Base-by-base conservation (phyloP, 495 filamentous ascomycete species). In the Elasticomyces elasticus region DNA sequence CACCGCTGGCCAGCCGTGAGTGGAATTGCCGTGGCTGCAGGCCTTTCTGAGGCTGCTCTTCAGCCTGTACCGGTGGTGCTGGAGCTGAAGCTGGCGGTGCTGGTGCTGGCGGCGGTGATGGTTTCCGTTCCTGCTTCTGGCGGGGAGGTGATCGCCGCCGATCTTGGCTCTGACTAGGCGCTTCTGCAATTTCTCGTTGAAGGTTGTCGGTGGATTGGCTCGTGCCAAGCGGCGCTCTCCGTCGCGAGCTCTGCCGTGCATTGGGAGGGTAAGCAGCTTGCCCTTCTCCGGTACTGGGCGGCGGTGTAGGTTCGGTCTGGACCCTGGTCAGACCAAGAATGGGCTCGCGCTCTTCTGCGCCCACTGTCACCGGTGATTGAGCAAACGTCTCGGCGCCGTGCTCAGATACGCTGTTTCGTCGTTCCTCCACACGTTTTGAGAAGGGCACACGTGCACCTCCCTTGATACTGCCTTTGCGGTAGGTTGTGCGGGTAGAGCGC, bases 401-500 rank as follows among this genome's bases (percentile, higher is more conserved):
- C 10, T 37, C 28, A 7, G 48, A 26, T 20, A 35, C 52, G 20
- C 35, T 33, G 9, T 61, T 52, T 31, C 58, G 52, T 28, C 58
- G 52, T 15, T 52, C 28, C 22, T 56, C 47, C 37, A 80, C 72
- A 51, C 92, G 76, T 67, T 86, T 92, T 0, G 88, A 84, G 58
- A 87, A 86, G 24, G 85, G 82, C 5, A 79, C 76, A 48, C 83
- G 76, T 61, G 91, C 86, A 41, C 85, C 85, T 64, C 85, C 89
- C 55, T 81, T 81, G 47, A 89, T 67, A 71, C 89, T 95, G 12
- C 90, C 92, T 49, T 86, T 85, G 62, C 88, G 76, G 63, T 98
- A 98, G 26, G 87, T 89, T 15, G 92, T 99, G 33, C 88, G 79
- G 15, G 89, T 99, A 33, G 94, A 94, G 51, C 92, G 78, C 57